These are phyloP conservation scores for Plasmodium gaboni DNA, from an alignment of 169 alveolate species.

Conservation along the genomic window DNA sequence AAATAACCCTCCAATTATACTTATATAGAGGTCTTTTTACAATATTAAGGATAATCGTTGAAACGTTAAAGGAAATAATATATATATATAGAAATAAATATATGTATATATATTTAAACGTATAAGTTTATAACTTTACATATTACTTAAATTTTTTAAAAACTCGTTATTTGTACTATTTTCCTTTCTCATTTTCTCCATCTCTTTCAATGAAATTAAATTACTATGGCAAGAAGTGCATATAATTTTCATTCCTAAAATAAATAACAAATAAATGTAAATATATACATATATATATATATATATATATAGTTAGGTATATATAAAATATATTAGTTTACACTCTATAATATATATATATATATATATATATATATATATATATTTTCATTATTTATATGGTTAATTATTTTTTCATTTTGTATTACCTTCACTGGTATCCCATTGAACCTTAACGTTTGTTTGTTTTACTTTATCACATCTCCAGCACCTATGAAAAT, in stretches of 20 bases:
- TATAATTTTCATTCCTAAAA: slow-evolving; percentile 55
- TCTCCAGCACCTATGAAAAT: slow-evolving; percentile 83
- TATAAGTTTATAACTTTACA: background rate
- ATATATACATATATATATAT: no score
- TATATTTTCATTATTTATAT: background rate
- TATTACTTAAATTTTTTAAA: slow-evolving; percentile 59
- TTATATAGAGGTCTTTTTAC: no score
- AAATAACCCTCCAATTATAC: no score
- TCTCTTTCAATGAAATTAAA: slow-evolving; percentile 58
- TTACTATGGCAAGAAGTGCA: slow-evolving; percentile 64
- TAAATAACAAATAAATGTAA: no score
- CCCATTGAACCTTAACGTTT: slow-evolving; percentile 85
- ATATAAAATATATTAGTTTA: no score
- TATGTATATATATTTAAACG: no score
- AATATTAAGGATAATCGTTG: no score
- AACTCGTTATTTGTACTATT: slow-evolving; percentile 58
- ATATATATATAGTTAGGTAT: no score
- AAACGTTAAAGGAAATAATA: no score
- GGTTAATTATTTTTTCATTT: background rate
- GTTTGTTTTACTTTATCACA: slow-evolving; percentile 87
- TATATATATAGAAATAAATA: no score
- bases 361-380: background rate
- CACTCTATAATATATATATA: no score
- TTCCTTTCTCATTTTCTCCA: slow-evolving; percentile 66
- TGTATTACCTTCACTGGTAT: slow-evolving; percentile 81